phyloP scores from a whole-genome alignment of 2,329 filamentous ascomycete species.

The Pseudocercospora vitis region DNA sequence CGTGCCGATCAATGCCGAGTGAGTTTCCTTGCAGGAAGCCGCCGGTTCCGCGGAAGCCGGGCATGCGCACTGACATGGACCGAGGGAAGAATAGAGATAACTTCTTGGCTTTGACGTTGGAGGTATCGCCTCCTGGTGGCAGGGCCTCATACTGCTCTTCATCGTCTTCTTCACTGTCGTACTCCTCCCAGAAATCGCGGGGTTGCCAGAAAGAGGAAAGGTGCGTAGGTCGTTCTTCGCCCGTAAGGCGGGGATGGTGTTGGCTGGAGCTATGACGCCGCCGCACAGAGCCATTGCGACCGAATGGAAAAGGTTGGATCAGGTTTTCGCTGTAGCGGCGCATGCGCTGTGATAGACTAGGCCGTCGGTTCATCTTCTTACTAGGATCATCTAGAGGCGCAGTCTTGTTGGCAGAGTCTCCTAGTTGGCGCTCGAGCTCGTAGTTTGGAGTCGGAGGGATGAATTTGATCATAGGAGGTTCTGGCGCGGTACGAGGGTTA shows the following conservation, averaged over 20 bases:
- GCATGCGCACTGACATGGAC: conserved; percentile 37
- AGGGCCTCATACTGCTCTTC: conserved; percentile 39
- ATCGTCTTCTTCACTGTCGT: conserved; percentile 45
- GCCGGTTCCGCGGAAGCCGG: conserved; percentile 43
- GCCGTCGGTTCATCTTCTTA: conserved; percentile 34
- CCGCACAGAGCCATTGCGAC: conserved; percentile 27
- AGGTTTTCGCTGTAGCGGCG: conserved; percentile 49
- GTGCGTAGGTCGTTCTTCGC: conserved; percentile 37
- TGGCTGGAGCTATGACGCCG: conserved; percentile 10
- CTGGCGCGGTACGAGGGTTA: conserved; percentile 59
- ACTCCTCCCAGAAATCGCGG: conserved; percentile 62
- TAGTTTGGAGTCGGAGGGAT: conserved; percentile 56
- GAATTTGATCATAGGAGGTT: conserved; percentile 57
- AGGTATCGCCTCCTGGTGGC: conserved; percentile 50
- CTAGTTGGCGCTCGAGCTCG: conserved; percentile 46
- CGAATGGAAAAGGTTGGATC: conserved; percentile 44
- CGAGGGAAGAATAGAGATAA: conserved; percentile 28
- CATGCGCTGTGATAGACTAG: conserved; percentile 46
- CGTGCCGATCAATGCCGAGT: conserved; percentile 54
- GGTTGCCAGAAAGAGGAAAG: conserved; percentile 64
- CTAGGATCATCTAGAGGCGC: conserved; percentile 7
- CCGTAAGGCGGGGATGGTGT: conserved; percentile 20
- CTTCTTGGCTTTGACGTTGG: conserved; percentile 36
- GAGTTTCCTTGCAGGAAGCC: conserved; percentile 57
- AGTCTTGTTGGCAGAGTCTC: conserved; percentile 2